phyloP scores from a whole-genome alignment of 139 green algal genomes.

The Volvox africanus region DNA sequence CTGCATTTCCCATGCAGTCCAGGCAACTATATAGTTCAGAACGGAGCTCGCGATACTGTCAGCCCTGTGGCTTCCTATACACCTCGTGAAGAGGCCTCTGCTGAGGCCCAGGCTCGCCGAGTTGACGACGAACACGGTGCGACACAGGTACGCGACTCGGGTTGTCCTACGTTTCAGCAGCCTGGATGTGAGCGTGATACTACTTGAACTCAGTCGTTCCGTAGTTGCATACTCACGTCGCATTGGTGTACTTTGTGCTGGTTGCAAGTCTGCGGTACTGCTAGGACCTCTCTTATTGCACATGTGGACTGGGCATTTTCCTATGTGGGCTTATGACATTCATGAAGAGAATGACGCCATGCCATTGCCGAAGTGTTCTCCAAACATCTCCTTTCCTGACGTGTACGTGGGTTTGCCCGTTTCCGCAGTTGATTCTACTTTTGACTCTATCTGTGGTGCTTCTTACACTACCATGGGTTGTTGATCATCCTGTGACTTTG shows the following conservation, averaged over 20 bases:
- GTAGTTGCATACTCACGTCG: too few species aligned
- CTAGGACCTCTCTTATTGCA: too few species aligned
- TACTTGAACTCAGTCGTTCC: too few species aligned
- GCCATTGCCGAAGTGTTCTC: too few species aligned
- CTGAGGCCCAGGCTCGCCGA: not conserved
- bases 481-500: constrained; percentile 26
- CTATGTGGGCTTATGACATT: too few species aligned
- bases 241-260: too few species aligned
- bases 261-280: too few species aligned
- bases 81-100: not conserved
- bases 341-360: too few species aligned
- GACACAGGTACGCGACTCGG: constrained; percentile 11
- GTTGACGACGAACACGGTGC: constrained; percentile 6
- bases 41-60: not conserved
- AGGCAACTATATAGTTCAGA: not conserved
- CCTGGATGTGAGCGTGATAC: too few species aligned
- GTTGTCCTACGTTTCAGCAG: not conserved
- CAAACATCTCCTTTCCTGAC: too few species aligned
- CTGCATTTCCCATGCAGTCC: not conserved
- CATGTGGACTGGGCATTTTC: too few species aligned
- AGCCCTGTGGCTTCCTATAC: not conserved
- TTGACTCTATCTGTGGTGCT: constrained; percentile 25
- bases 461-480: constrained; percentile 17
- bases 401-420: not conserved
- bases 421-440: constrained; percentile 32